Evolutionary conservation across 1,139 yeast genomes (phyloP), one percentile per base, ranked within the genome.

Genomic region (Yamadazyma epiphylla): DNA sequence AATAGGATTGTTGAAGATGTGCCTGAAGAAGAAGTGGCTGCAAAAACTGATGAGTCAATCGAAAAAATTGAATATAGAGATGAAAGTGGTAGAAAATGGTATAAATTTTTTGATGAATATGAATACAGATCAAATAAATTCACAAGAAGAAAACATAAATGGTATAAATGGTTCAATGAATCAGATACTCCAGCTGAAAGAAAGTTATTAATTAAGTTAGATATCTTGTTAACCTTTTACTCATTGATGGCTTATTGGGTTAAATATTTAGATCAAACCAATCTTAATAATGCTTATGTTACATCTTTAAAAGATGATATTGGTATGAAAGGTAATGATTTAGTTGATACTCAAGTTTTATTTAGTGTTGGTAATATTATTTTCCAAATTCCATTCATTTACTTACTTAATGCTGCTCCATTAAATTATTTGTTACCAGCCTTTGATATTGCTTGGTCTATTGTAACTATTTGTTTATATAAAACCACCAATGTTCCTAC

Each of bases 201-300:
- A 52, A 71, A 43, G 27, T 59, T 82, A 30, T 60, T 83, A 28
- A 53, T 72, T 50, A 83, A 83, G 49, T 54, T 82, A 30, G 94
- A 83, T 47, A 35, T 80, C 9, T 47, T 79, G 26, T 60, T 82
- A 39, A 72, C 82, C 4, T 55, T 76, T 24, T 81, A 76, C 49
- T 69, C 82, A 20, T 62, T 80, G 43, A 57, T 77, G 57, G 75
- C 80, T 13, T 80, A 79, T 52, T 82, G 86, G 83, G 80, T 78
- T 29, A 81, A 81, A 48, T 77, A 77, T 35, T 59, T 82, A 30
- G 89, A 82, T 50, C 72, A 72, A 36, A 64, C 77, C 27, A 74
- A 73, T 46, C 59, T 77, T 30, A 73, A 75, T 33, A 78, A 77
- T 48, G 87, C 88, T n/a, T 82, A 81, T 49, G 78, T 80, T 27